phyloP scores from a whole-genome alignment of 2,329 filamentous ascomycete species.

The Dactylella cylindrospora region DNA sequence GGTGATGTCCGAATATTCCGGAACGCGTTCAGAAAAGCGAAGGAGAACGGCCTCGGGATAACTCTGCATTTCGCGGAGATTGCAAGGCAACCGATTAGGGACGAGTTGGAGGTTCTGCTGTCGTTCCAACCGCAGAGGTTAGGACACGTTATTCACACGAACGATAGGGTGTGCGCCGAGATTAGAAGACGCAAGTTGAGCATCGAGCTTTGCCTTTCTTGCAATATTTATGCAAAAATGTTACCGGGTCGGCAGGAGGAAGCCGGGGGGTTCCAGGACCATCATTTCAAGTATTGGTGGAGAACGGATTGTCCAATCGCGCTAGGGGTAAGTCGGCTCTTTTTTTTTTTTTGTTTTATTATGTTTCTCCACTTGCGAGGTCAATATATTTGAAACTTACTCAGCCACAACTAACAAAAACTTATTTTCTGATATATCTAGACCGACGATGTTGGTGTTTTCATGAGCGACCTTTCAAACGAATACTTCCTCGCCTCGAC shows the following conservation, averaged over 20 bases:
- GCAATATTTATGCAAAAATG: conserved; percentile 77
- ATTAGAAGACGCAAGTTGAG: conserved; percentile 62
- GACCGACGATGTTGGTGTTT: conserved; percentile 84
- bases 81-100: conserved; percentile 58
- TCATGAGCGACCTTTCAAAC: conserved; percentile 72
- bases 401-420: neutral
- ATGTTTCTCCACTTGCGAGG: conserved; percentile 2
- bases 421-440: conserved; percentile 51
- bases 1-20: conserved; percentile 64
- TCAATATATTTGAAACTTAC: neutral
- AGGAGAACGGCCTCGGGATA: conserved; percentile 60
- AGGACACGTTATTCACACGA: conserved; percentile 77
- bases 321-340: conserved; percentile 63
- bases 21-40: conserved; percentile 62
- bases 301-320: conserved; percentile 63
- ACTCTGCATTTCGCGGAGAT: conserved; percentile 80
- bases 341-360: conserved; percentile 2
- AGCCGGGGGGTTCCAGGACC: conserved; percentile 59
- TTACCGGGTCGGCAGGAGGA: conserved; percentile 56
- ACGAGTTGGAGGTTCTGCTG: conserved; percentile 67
- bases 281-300: conserved; percentile 78
- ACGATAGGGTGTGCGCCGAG: conserved; percentile 61
- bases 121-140: conserved; percentile 67
- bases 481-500: conserved; percentile 73
- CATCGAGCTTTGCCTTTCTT: conserved; percentile 75